Conservation (phyloP, 306 rosid genomes). For the Malus asiatica region DNA sequence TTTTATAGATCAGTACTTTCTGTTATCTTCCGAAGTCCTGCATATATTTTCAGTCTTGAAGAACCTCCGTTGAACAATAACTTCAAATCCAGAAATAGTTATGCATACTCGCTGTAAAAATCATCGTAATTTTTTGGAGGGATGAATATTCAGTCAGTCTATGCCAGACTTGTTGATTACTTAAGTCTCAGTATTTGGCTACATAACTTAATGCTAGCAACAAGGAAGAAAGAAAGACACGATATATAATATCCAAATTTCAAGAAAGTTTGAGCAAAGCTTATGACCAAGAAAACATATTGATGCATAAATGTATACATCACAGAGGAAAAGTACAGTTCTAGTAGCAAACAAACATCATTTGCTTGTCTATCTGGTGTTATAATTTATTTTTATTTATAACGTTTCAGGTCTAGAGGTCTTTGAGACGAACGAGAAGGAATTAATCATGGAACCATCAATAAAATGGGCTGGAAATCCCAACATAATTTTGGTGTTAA, state of each 20-base stretch:
- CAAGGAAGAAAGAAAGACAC: not conserved
- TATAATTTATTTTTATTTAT: not conserved
- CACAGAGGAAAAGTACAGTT: not conserved
- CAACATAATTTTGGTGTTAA: slow-evolving; percentile 51
- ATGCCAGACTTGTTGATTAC: too few species aligned
- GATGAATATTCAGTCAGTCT: too few species aligned
- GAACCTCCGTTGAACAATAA: too few species aligned
- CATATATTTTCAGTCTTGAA: too few species aligned
- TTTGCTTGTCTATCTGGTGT: not conserved
- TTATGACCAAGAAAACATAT: not conserved
- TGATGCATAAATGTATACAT: not conserved
- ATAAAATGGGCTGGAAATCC: slow-evolving; percentile 93
- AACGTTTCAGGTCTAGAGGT: slow-evolving; percentile 59
- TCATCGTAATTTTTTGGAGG: too few species aligned
- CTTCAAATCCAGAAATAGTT: too few species aligned
- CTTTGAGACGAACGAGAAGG: slow-evolving; percentile 68
- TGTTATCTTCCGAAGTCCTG: not conserved
- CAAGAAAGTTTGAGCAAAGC: not conserved
- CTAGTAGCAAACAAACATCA: not conserved
- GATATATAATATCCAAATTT: not conserved
- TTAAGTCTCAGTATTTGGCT: too few species aligned
- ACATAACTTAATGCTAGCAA: not conserved
- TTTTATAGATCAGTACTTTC: not conserved
- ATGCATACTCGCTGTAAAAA: too few species aligned
- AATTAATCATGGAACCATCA: slow-evolving; percentile 69